phyloP scores from a whole-genome alignment of 805 yeast species.

The Debaryomyces castellii region DNA sequence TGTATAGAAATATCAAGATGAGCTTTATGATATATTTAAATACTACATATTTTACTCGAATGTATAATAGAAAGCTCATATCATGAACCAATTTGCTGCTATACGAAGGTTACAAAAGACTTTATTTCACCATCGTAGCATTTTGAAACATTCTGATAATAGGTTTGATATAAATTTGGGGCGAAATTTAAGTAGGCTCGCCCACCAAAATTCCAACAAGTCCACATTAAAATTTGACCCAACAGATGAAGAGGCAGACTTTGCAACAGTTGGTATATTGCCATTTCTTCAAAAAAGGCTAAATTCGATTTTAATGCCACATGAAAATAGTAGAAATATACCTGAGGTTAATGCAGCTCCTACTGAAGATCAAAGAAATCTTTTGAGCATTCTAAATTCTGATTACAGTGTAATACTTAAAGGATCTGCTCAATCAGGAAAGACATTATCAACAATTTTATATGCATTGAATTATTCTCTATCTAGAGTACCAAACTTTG shows the following conservation, averaged over 20 bases:
- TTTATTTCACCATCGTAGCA: neutral
- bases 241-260: slow-evolving; percentile 11
- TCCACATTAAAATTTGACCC: slow-evolving; percentile 6
- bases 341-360: slow-evolving; percentile 16
- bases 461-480: slow-evolving; percentile 19
- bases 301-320: slow-evolving; percentile 11
- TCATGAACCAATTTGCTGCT: neutral
- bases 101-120: neutral
- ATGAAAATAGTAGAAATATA: neutral
- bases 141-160: neutral
- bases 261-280: slow-evolving; percentile 19
- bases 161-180: neutral
- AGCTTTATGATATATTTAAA: neutral
- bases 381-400: slow-evolving; percentile 16
- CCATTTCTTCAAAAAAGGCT: slow-evolving; percentile 22
- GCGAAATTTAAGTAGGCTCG: neutral
- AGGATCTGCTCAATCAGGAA: slow-evolving; percentile 15
- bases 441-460: slow-evolving; percentile 13
- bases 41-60: neutral
- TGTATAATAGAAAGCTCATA: neutral
- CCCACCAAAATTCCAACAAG: neutral
- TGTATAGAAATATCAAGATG: neutral
- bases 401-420: slow-evolving; percentile 13
- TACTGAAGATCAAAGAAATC: slow-evolving; percentile 17
- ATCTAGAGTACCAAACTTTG: slow-evolving; percentile 17